Evolutionary conservation across 371 early-diverging fungal species (phyloP), one percentile per base, ranked within the genome.

Genomic region (Batkoa obscura): DNA sequence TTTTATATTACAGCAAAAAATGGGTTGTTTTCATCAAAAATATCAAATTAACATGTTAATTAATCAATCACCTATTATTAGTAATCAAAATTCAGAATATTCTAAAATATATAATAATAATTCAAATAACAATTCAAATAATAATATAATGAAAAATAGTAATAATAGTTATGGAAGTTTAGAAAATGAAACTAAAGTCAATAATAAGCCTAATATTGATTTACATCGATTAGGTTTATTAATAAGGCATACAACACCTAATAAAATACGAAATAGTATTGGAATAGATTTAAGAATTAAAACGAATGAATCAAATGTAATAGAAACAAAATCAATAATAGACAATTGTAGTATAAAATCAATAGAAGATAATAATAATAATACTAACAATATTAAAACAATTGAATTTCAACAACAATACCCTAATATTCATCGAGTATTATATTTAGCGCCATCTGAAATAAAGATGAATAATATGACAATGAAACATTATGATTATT

Each of bases 1-100:
- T 50, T 78, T 73, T 45, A 75, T 83, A 30, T 43, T 83, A 4
- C 68, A 78, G 52, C 83, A 83, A 59, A 83, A 83, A 50, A 68
- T 83, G 70, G 83, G 83, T 1, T 64, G 80, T 2, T 83, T 83
- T 58, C 71, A 76, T 47, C 80, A 53, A 17, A 34, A 53, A 8
- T 53, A 32, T 23, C 38, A 33, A 3, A 34, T 53, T 34, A 38
- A 13, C 13, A 17, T 17, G 15, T n/a, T 3, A 9, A 34, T 53
- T 4, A 37, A 6, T 2, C 38, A 17, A 4, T 38, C 35, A 2
- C 53, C 17, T n/a, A 17, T 36, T 2, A 37, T 4, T 30, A 32
- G 32, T 39, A n/a, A 34, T 17, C n/a, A 34, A 13, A 12, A 32
- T 6, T 13, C 5, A 36, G 45, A 45, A 23, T 15, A 45, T n/a